These are phyloP conservation scores for Saccharomyces uvarum DNA, from an alignment of 1,139 yeast genomes.

Conservation along the genomic window DNA sequence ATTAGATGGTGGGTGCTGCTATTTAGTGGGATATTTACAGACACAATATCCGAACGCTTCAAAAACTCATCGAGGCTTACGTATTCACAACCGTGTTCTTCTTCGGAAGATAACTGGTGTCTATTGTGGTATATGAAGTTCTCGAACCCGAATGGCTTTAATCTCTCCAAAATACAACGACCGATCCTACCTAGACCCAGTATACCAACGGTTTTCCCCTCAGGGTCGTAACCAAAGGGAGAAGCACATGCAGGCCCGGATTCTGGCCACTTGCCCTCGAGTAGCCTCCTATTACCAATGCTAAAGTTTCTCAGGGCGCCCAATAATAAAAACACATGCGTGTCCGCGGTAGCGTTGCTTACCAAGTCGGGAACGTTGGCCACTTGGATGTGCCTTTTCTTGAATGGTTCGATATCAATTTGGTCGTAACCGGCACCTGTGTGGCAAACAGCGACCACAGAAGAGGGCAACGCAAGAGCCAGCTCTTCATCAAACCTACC, in stretches of 20 bases:
- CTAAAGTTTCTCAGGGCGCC: constrained; percentile 64
- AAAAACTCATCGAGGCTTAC: constrained; percentile 53
- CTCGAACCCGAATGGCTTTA: constrained; percentile 57
- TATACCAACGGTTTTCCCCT: constrained; percentile 55
- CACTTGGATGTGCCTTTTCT: constrained; percentile 45
- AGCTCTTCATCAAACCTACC: constrained; percentile 77
- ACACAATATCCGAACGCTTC: constrained; percentile 47
- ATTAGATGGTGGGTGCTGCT: constrained; percentile 51
- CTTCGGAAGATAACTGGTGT: constrained; percentile 42
- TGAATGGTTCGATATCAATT: constrained; percentile 44
- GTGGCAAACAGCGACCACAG: constrained; percentile 62
- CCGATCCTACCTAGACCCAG: constrained; percentile 79
- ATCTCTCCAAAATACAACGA: constrained; percentile 53
- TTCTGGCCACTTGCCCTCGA: constrained; percentile 52
- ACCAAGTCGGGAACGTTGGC: constrained; percentile 69
- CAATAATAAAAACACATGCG: constrained; percentile 58
- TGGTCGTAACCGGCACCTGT: constrained; percentile 95
- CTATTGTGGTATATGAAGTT: constrained; percentile 58
- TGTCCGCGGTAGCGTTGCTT: constrained; percentile 76
- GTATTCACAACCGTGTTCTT: constrained; percentile 49
- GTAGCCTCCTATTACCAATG: constrained; percentile 40
- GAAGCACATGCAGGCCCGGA: constrained; percentile 38
- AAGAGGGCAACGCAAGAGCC: constrained; percentile 49
- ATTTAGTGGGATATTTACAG: constrained; percentile 58
- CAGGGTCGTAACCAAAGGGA: constrained; percentile 52